Percentiles rank a stretch among this genome's conserved stretches.
Evolutionary conservation across 2,329 filamentous ascomycete genomes (phyloP).

Genomic region (Trichophyton rubrum): DNA sequence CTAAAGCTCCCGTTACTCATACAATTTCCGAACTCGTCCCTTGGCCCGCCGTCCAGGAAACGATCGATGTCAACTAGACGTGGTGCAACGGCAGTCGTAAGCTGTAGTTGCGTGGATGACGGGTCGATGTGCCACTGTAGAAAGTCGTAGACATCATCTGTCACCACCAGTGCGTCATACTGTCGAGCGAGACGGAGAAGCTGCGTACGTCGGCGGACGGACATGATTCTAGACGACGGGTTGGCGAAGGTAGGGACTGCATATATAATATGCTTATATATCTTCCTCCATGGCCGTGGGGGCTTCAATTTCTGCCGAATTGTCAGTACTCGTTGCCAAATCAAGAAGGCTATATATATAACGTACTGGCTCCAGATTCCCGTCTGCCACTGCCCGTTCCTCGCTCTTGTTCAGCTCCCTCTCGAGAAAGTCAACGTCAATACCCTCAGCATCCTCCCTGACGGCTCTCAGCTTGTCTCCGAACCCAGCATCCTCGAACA

Average conservation of each 20-base stretch:
- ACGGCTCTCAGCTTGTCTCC: conserved; percentile 52
- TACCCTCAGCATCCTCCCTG: conserved; percentile 64
- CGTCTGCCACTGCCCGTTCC: conserved; percentile 26
- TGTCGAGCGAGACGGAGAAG: conserved; percentile 66
- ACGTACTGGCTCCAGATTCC: conserved; percentile 35
- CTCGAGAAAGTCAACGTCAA: conserved; percentile 54
- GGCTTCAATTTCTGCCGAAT: conserved; percentile 37
- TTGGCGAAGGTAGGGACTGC: conserved; percentile 81
- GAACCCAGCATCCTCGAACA: conserved; percentile 73
- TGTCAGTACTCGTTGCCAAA: not conserved
- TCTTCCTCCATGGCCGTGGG: conserved; percentile 51
- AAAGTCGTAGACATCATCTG: conserved; percentile 91
- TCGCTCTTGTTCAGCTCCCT: conserved; percentile 40
- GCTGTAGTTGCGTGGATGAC: conserved; percentile 4
- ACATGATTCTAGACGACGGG: conserved; percentile 74
- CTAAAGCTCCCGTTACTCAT: conserved; percentile 82
- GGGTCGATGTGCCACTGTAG: conserved; percentile 57
- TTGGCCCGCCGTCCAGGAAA: conserved; percentile 47
- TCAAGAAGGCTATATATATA: not conserved
- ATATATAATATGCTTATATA: conserved; percentile 82
- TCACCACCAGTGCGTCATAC: conserved; percentile 69
- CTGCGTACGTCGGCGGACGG: conserved; percentile 49
- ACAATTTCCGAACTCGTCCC: conserved; percentile 61
- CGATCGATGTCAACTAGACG: conserved; percentile 69
- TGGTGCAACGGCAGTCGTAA: conserved; percentile 38